phyloP scores from a whole-genome alignment of 345 rosid species.

The Melaleuca alternifolia region DNA sequence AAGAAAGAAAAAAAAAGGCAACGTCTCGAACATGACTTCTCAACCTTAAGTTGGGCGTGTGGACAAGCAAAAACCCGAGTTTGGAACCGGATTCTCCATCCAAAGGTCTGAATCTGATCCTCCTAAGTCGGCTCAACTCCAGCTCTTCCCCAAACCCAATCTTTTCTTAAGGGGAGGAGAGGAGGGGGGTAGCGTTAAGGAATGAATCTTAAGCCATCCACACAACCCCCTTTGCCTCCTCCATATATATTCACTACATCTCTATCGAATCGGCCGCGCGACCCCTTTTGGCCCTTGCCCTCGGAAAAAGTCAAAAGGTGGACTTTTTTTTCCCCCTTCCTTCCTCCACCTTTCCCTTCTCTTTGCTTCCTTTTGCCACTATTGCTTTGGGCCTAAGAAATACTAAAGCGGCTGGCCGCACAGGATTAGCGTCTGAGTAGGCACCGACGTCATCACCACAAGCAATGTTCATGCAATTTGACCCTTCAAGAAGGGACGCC shows the following conservation, averaged over 20 bases:
- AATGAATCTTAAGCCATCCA: not conserved
- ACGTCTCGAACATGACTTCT: not conserved
- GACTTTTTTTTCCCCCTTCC: not conserved
- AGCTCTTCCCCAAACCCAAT: not conserved
- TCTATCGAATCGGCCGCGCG: not conserved
- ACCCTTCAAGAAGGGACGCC: not conserved
- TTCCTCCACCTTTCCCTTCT: accelerated
- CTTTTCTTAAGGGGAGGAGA: not conserved
- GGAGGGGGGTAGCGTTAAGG: not conserved
- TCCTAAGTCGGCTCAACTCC: not conserved
- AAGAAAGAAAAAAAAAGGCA: not conserved
- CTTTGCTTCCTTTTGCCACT: not conserved
- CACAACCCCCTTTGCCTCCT: too few species aligned
- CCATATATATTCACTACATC: not conserved
- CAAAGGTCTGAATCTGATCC: not conserved
- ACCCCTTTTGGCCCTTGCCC: not conserved
- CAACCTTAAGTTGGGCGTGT: not conserved
- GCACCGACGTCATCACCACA: not conserved
- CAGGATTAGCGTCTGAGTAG: not conserved
- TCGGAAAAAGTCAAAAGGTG: not conserved
- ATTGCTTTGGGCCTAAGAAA: slow-evolving; percentile 30
- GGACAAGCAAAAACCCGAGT: not conserved
- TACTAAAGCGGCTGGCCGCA: not conserved
- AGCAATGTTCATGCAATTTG: not conserved
- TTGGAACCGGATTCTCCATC: not conserved